These are phyloP conservation scores for Scedosporium aurantiacum DNA, from an alignment of 2,329 filamentous ascomycete species.

Conservation along the genomic window DNA sequence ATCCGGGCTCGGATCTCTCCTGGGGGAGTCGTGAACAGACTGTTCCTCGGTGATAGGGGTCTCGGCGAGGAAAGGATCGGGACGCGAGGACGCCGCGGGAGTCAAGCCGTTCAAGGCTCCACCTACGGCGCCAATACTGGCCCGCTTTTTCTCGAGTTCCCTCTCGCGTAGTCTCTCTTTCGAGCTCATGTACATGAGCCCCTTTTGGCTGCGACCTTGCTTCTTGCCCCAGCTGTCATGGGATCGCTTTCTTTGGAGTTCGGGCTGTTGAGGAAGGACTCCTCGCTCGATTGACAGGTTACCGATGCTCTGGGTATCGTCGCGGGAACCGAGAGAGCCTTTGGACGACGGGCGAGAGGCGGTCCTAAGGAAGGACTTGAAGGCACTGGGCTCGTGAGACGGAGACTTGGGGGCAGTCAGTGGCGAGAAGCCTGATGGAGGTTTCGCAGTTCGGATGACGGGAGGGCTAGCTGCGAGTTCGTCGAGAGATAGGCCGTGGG, in stretches of 20 bases:
- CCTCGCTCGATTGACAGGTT: slow-evolving; percentile 53
- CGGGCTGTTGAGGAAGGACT: slow-evolving; percentile 28
- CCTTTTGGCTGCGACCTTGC: slow-evolving; percentile 38
- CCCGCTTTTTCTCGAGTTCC: slow-evolving; percentile 49
- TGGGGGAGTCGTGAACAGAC: slow-evolving; percentile 14
- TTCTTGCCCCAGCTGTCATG: slow-evolving; percentile 54
- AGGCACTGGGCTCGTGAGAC: slow-evolving; percentile 38
- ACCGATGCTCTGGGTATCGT: slow-evolving; percentile 51
- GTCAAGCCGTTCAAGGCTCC: slow-evolving; percentile 21
- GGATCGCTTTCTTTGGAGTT: slow-evolving; percentile 42
- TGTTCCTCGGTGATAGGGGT: slow-evolving; percentile 47
- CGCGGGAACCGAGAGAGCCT: slow-evolving; percentile 42
- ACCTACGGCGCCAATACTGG: slow-evolving; percentile 28
- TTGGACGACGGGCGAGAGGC: slow-evolving; percentile 50
- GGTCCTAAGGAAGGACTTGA: slow-evolving; percentile 49
- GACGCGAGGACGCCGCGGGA: slow-evolving; percentile 19
- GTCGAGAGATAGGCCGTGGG: slow-evolving; percentile 32
- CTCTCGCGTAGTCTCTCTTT: slow-evolving; percentile 54
- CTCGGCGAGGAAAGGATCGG: slow-evolving; percentile 40
- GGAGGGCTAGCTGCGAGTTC: slow-evolving; percentile 55
- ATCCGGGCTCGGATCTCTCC: slow-evolving; percentile 15
- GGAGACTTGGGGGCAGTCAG: slow-evolving; percentile 53
- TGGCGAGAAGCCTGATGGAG: slow-evolving; percentile 63
- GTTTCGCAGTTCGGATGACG: slow-evolving; percentile 70
- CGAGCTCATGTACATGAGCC: slow-evolving; percentile 64